Conservation (phyloP, 768 basidiomycete species). For the Leccinum subtestaceum region DNA sequence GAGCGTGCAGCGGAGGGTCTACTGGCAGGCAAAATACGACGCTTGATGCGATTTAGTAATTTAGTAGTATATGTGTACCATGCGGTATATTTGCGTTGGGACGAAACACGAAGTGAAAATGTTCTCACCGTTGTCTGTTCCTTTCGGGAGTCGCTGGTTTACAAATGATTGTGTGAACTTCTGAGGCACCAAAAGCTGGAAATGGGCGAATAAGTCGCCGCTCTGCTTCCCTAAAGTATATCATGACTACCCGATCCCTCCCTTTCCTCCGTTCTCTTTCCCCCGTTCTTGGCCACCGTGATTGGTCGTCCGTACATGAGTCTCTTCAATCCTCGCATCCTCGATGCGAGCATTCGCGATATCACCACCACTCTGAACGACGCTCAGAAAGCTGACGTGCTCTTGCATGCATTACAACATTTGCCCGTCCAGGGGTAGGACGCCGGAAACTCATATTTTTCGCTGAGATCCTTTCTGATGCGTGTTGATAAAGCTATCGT, state of each 20-base stretch:
- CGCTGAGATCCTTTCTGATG: constrained; percentile 7
- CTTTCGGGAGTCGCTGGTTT: not conserved
- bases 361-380: constrained; percentile 55
- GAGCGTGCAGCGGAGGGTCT: too few relatives aligned
- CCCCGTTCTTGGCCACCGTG: not conserved
- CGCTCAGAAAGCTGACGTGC: constrained; percentile 67
- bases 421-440: constrained; percentile 68
- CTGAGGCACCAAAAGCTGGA: constrained; percentile 8
- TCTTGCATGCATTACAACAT: constrained; percentile 78
- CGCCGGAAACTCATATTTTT: constrained; percentile 1
- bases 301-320: constrained; percentile 40
- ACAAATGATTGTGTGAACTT: not conserved
- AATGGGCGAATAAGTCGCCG: constrained; percentile 10
- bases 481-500: constrained; percentile 42
- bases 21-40: not conserved
- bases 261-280: not conserved
- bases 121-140: not conserved
- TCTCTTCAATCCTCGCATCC: constrained; percentile 73
- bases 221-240: constrained; percentile 11
- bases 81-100: not conserved
- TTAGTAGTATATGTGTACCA: not conserved
- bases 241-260: not conserved
- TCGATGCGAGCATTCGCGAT: constrained; percentile 75
- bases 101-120: not conserved
- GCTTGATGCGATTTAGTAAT: not conserved